Base-by-base conservation (phyloP, 129 eudicot genomes). In the Flaveria robusta region DNA sequence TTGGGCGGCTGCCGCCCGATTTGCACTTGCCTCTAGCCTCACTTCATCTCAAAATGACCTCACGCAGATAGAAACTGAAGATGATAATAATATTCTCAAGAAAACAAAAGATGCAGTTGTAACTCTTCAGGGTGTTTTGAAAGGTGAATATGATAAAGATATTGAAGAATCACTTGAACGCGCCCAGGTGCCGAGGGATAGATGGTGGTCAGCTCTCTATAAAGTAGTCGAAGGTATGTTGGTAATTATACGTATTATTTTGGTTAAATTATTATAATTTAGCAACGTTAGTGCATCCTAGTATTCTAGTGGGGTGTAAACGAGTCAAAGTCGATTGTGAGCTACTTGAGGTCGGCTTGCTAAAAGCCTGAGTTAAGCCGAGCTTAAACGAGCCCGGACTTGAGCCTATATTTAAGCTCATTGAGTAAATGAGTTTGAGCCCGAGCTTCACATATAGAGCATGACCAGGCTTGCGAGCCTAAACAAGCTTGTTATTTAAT, bases 141-240 rank as follows among this genome's bases (percentile, higher is more conserved):
- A 88, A 81, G 97, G 99, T n/a, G 88, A 85, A 62, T 93, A 90
- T 72, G 86, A 87, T 74, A 81, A 79, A 77, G 87, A 59, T 3
- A 91, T 91, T 46, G 93, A 87, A 64, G 96, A 88, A 78, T 82
- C 88, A 1, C 96, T 93, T 23, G 86, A 87, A 16, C 83, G 55
- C 16, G 67, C 79, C 72, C 73, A 88, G 5, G 85, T 93, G 67
- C 87, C 98, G 0, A 84, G 76, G 66, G 90, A 90, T 47, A 77
- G 91, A 83, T 94, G 99, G 99, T 94, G 99, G 99, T 86, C 97
- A 29, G 84, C 92, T 74, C 83, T 94, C 43, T 91, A 91, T 81
- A 88, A 83, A 81, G 87, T 91, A 20, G 87, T 94, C 16, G 99
- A 94, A 89, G 96, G 97, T 91, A 60, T 60, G 67, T 60, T 29